Base-by-base conservation (phyloP, 2,329 filamentous ascomycete genomes). In the Ceratocystis eucalypticola region DNA sequence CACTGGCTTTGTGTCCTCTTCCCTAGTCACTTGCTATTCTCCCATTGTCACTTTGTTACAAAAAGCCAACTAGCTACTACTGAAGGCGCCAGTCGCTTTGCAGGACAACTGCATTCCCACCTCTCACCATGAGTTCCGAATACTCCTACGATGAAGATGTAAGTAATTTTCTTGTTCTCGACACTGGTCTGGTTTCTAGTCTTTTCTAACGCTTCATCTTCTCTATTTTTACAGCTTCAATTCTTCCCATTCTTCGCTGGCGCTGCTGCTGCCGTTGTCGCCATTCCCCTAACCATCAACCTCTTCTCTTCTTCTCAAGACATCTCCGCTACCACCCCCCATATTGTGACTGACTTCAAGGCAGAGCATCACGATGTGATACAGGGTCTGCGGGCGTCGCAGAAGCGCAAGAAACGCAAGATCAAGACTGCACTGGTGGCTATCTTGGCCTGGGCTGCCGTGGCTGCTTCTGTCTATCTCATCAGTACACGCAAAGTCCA, bases 231-330 rank as follows among this genome's bases (percentile, higher is more conserved):
- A 61, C 68, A 94, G 84, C 92, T 91, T 72, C 90, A 96, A 84
- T 96, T 96, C 81, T 99, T 96, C 82, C 94, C 95, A 71, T 96
- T 96, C 84, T 99, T 99, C 81, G 88, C 97, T 78, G 86, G 96
- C 74, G 96, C 92, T 55, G 82, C 97, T 73, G 86, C 88, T 69
- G 86, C 87, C 73, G 85, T 99, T 71, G 83, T 96, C 77, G 96
- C 94, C 44, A 78, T 96, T 68, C 92, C 93, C 69, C 82, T 96
- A 73, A 96, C 93, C 72, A 96, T 95, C 77, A 89, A 86, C 70
- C 85, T 96, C 71, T 82, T 96, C 73, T 65, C 63, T 30, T 57
- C 63, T 17, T 45, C 63, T 10, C 22, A 48, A 20, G 33, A 65
- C 48, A 25, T 48, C 44, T 50, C 44, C 6, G 62, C 28, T 37